Evolutionary conservation across 306 rosid genomes (phyloP), one percentile per base, ranked within the genome.

Genomic region (Lotus japonicus): DNA sequence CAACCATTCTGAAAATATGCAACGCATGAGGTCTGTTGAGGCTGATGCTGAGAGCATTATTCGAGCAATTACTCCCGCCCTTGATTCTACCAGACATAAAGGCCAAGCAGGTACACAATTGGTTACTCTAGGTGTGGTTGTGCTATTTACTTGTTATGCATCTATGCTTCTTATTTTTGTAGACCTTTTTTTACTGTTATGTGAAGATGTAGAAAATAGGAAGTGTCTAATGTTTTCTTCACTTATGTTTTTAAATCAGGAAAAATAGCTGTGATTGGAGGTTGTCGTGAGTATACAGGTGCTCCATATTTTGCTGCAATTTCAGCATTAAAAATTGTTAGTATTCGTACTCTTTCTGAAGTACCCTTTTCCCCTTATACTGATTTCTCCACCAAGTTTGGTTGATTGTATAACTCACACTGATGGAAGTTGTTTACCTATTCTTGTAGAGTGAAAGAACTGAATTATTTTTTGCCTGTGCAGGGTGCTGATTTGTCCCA

Each of bases 281-380:
- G 98, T 23, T 94, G 98, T 75, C 98, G 98, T 54, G 98, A 94
- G 74, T 94, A 94, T 73, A 94, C 98, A 0, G 98, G 98, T 42
- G 98, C 98, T 68, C 98, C 98, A 44, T 94, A 90, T 66, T 94
- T 90, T 74, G 89, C 98, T 44, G 98, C 98, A 35, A 88, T 94
- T 81, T 88, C 98, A 18, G 97, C 98, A 62, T 81, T 74, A 50
- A 89, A 85, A 81, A 89, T 89, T 81, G 97, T 92, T 44, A 76
- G 90, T 84, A 28, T 39, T 35, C 16, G 11, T 18, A 64, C 58
- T 17, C 45, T 55, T 19, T 59, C 16, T 36, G 43, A 8, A 26
- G 23, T 44, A 42, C 42, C 16, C 14, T 44, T 56, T 4, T 13
- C 50, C 49, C n/a, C 33, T 48, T 7, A 6, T 46, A 55, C 17